Evolutionary conservation across 2,329 filamentous ascomycete species (phyloP).

Genomic region (Talaromyces verruculosus): DNA sequence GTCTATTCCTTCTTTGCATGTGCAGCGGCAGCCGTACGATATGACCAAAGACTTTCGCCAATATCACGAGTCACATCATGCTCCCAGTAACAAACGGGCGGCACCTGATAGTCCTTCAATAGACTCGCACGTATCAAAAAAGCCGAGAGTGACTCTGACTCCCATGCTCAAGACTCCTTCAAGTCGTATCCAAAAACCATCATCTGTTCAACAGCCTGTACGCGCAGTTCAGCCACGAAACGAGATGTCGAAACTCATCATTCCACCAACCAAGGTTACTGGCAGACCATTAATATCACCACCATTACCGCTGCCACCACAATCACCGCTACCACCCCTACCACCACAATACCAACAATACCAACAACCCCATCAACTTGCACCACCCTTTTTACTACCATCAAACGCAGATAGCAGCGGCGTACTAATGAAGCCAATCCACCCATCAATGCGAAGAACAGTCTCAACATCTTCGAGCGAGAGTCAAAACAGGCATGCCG

Average conservation of each 20-base stretch:
- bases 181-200: background rate
- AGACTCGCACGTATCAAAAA: background rate
- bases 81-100: background rate
- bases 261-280: background rate
- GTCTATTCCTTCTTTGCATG: background rate
- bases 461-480: background rate
- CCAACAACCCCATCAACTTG: conserved; percentile 13
- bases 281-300: background rate
- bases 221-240: background rate
- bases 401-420: conserved; percentile 49
- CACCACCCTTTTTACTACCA: conserved; percentile 41
- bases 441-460: conserved; percentile 9
- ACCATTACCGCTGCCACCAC: background rate
- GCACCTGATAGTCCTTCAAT: background rate
- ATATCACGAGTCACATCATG: background rate
- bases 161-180: background rate
- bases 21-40: background rate
- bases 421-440: conserved; percentile 1
- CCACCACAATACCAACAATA: conserved; percentile 14
- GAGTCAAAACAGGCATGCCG: conserved; percentile 48
- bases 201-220: background rate
- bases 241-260: background rate
- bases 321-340: background rate
- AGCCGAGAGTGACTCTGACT: background rate
- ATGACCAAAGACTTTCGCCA: background rate